phyloP scores from a whole-genome alignment of 495 filamentous ascomycete species.

The Sordaria brevicollis region DNA sequence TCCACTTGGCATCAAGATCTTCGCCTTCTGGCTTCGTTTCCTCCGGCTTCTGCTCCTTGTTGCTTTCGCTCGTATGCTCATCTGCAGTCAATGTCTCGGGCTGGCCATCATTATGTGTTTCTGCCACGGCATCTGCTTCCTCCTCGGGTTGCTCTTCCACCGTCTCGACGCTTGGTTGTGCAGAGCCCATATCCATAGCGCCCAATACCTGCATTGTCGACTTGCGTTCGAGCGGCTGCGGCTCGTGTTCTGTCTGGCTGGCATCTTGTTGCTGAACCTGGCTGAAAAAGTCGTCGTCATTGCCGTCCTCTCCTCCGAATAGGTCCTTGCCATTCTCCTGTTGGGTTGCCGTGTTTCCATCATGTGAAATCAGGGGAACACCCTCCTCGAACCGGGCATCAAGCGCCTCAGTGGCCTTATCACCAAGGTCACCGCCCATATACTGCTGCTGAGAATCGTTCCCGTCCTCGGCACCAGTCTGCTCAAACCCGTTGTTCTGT shows the following conservation, averaged over 20 bases:
- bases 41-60: slow-evolving; percentile 14
- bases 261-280: slow-evolving; percentile 21
- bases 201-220: slow-evolving; percentile 48
- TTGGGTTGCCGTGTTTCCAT: slow-evolving; percentile 7
- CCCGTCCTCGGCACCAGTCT: slow-evolving; percentile 10
- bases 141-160: slow-evolving; percentile 25
- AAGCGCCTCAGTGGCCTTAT: slow-evolving; percentile 20
- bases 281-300: slow-evolving; percentile 43
- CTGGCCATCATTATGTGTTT: neutral
- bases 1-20: slow-evolving; percentile 73
- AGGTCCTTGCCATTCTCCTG: slow-evolving; percentile 8
- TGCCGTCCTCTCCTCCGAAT: slow-evolving; percentile 29
- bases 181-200: slow-evolving; percentile 8
- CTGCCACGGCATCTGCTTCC: slow-evolving; percentile 5
- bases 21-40: slow-evolving; percentile 9
- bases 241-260: slow-evolving; percentile 6
- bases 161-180: slow-evolving; percentile 18
- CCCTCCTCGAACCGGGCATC: slow-evolving; percentile 52
- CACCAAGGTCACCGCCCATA: slow-evolving; percentile 27
- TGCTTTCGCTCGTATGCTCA: neutral
- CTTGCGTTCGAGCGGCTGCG: slow-evolving; percentile 41
- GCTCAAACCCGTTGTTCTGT: slow-evolving; percentile 14
- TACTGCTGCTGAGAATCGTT: slow-evolving; percentile 15
- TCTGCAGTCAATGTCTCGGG: neutral
- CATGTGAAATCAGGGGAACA: slow-evolving; percentile 40